Conservation (phyloP, 2,329 filamentous ascomycete species). For the Dactylellina drechsleri region DNA sequence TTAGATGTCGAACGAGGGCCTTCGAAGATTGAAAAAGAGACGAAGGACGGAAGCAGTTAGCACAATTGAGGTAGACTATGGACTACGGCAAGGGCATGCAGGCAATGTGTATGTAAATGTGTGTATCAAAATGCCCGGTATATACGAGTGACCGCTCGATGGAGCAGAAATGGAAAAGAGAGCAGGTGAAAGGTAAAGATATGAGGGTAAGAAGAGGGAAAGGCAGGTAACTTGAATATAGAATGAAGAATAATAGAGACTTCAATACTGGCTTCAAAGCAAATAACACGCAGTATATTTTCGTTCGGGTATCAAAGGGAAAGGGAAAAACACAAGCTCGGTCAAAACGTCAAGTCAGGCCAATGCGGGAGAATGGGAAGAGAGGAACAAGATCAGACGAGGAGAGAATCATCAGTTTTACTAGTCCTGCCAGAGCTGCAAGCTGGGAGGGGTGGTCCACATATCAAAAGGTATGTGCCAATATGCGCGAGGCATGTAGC, state of each 20-base stretch:
- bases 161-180: constrained; percentile 14
- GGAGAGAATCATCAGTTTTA: constrained; percentile 27
- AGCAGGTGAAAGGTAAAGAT: constrained; percentile 4
- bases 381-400: constrained; percentile 25
- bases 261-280: constrained; percentile 3
- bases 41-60: constrained; percentile 50
- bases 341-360: constrained; percentile 6
- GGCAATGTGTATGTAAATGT: constrained; percentile 35
- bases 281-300: not conserved
- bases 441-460: not conserved
- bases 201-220: constrained; percentile 10
- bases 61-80: constrained; percentile 42
- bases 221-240: constrained; percentile 37
- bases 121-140: constrained; percentile 29
- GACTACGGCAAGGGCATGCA: constrained; percentile 52
- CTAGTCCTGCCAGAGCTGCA: not conserved
- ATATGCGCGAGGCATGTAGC: not conserved
- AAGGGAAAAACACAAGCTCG: constrained; percentile 6
- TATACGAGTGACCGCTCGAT: constrained; percentile 32
- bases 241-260: constrained; percentile 15
- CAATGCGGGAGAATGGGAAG: constrained; percentile 20
- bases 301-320: constrained; percentile 52
- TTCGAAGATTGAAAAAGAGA: constrained; percentile 18
- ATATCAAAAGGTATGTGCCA: not conserved
- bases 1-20: constrained; percentile 50